Conservation (phyloP, 176 grass and related monocot species). For the Musa schizocarpa region DNA sequence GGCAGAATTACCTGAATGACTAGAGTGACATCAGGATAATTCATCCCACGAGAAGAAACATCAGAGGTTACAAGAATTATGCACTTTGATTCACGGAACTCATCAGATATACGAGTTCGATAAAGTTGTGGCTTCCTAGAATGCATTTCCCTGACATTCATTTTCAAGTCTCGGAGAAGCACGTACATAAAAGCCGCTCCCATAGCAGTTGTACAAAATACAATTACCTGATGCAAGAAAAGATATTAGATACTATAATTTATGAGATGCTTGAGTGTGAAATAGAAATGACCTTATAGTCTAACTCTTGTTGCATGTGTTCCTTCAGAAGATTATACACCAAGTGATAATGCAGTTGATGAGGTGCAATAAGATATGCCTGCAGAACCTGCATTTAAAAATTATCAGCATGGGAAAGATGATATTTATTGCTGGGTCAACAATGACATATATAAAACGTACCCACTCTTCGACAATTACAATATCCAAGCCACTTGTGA, state of each 20-base stretch:
- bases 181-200: constrained; percentile 73
- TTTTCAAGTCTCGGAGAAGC: constrained; percentile 73
- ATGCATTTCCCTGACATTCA: constrained; percentile 92
- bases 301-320: constrained; percentile 65
- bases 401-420: not conserved
- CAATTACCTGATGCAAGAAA: constrained; percentile 45
- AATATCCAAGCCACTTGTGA: not conserved
- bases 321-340: constrained; percentile 60
- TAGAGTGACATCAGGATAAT: constrained; percentile 87
- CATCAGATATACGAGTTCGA: constrained; percentile 75
- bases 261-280: not conserved
- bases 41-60: constrained; percentile 68
- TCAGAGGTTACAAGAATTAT: constrained; percentile 87
- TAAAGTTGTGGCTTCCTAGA: constrained; percentile 92
- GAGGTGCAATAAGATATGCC: constrained; percentile 49
- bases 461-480: not conserved
- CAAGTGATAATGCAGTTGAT: constrained; percentile 83
- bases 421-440: not conserved
- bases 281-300: constrained; percentile 59
- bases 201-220: constrained; percentile 94
- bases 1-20: constrained; percentile 68
- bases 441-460: not conserved
- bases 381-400: constrained; percentile 54
- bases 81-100: constrained; percentile 58
- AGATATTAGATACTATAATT: not conserved